Evolutionary conservation across 352 stramenopile genomes (phyloP).

Genomic region (Globisporangium ultimum): DNA sequence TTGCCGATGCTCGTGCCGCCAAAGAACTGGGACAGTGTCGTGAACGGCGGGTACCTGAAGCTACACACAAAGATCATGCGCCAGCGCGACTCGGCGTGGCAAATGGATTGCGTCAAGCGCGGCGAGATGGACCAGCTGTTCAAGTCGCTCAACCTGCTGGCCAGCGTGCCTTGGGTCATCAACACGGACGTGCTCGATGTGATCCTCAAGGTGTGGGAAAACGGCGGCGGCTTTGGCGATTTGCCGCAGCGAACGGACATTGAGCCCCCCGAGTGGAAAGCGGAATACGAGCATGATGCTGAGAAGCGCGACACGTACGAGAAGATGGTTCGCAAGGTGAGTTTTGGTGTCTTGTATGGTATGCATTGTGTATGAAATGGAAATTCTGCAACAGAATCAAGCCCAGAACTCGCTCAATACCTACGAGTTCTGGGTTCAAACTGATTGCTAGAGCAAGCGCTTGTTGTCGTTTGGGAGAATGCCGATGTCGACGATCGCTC

Average conservation of each 20-base stretch:
- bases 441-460: constrained; percentile 68
- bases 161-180: constrained; percentile 93
- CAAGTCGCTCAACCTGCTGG: constrained; percentile 91
- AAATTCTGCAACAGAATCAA: constrained; percentile 75
- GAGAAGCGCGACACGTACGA: constrained; percentile 52
- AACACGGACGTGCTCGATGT: constrained; percentile 93
- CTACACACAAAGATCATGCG: constrained; percentile 94
- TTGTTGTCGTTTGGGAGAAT: constrained; percentile 22
- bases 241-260: constrained; percentile 84
- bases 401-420: constrained; percentile 45
- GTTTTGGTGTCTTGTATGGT: constrained; percentile 12
- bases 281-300: constrained; percentile 66
- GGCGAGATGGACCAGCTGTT: constrained; percentile 85
- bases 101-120: constrained; percentile 87
- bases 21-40: constrained; percentile 84
- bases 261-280: constrained; percentile 48
- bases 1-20: constrained; percentile 97
- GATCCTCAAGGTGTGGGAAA: constrained; percentile 89
- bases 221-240: constrained; percentile 91
- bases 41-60: constrained; percentile 92
- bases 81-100: constrained; percentile 70
- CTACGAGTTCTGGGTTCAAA: constrained; percentile 81
- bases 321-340: constrained; percentile 76
- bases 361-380: constrained; percentile 2
- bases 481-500: constrained; percentile 4